A percentile compares a stretch with the other conserved stretches of the same genome.
These are phyloP conservation scores for Smallanthus sonchifolius DNA, from an alignment of 129 eudicot species.

Conservation along the genomic window DNA sequence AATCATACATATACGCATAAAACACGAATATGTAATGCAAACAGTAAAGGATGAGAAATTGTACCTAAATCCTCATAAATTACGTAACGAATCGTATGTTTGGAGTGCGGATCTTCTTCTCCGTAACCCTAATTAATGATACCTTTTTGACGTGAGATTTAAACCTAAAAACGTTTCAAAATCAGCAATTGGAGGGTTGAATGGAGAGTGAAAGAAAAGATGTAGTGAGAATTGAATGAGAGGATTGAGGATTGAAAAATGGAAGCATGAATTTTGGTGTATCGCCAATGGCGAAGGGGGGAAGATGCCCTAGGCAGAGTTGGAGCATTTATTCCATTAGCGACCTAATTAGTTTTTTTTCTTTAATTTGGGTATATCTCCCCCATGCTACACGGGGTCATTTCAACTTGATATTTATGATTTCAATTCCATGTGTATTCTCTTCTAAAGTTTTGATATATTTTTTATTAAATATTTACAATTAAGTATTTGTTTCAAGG, in stretches of 20 bases:
- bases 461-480: no score
- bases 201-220: neutral
- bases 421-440: neutral
- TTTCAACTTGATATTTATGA: neutral
- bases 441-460: neutral
- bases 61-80: constrained; percentile 36
- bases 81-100: constrained; percentile 17
- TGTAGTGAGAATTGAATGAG: constrained; percentile 13
- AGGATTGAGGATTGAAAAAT: neutral
- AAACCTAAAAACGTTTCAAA: neutral
- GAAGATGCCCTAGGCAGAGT: constrained; percentile 31
- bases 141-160: constrained; percentile 13
- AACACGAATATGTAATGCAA: constrained; percentile 7
- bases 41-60: constrained; percentile 10
- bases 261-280: constrained; percentile 2
- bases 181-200: constrained; percentile 8
- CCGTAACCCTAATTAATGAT: constrained; percentile 18
- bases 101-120: constrained; percentile 30
- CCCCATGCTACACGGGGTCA: neutral
- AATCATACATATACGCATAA: neutral
- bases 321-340: constrained; percentile 25
- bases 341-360: constrained; percentile 22
- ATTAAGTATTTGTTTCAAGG: neutral
- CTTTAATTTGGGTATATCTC: constrained; percentile 21
- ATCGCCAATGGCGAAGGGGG: constrained; percentile 18